Base-by-base conservation (phyloP, 805 yeast species). In the Starmerella vitae region DNA sequence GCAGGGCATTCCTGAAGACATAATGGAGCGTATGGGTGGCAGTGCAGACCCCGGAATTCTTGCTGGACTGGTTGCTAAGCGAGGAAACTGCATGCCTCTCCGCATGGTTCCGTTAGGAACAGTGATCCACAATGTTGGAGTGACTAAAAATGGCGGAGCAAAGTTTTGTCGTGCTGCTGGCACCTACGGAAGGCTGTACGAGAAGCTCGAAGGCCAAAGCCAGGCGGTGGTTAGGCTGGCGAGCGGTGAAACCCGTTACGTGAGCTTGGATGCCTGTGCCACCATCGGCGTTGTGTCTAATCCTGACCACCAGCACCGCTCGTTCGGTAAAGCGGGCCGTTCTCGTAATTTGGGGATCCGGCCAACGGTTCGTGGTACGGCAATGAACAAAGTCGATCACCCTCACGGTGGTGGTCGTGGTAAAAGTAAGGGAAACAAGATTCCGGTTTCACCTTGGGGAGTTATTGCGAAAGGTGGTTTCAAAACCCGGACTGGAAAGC, bases 391-490 rank as follows among this genome's bases (percentile, higher is more conserved):
- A 48, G 74, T 77, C 58, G 96, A 91, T 63, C 98, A 91, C 67
- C 98, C 98, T 49, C 86, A 84, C 56, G 98, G 98, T 70, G 98
- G 98, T 78, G 98, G 98, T 66, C 78, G 98, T 71, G 98, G 98
- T 74, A 91, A 91, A 63, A 81, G 94, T 45, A 91, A 91, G 76
- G 83, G 94, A 48, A 86, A 88, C 64, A 88, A 84, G 66, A 71
- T 80, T 43, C 82, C 97, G 15, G 83, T 80, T 68, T 81, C 94
- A 40, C 93, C 93, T 60, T 88, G 97, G 95, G 98, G 98, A 55
- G 78, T 77, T 44, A 62, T 80, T 55, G 78, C 88, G 30, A 88
- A 88, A 71, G 93, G 91, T 61, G 79, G 83, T 41, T 86, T 75
- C 67, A 86, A 84, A 73, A 91, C 97, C 13, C 78, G 98, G 65